Evolutionary conservation across 2,329 filamentous ascomycete genomes (phyloP).

Genomic region (Daldinia sp.): DNA sequence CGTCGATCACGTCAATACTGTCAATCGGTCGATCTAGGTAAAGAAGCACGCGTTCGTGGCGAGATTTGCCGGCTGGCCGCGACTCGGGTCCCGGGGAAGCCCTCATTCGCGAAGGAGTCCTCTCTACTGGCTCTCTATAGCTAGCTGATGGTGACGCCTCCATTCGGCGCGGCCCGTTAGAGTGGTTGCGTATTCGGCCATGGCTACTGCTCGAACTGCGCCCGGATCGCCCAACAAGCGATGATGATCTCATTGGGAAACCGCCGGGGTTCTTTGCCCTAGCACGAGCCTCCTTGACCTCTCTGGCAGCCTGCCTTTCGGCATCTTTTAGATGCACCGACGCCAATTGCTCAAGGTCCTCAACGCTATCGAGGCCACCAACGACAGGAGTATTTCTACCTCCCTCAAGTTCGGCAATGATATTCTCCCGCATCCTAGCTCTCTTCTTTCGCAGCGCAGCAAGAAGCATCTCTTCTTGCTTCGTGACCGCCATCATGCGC

Average conservation of each 20-base stretch:
- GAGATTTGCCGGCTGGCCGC: constrained; percentile 29
- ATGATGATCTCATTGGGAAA: constrained; percentile 19
- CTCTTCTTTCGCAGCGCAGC: constrained; percentile 65
- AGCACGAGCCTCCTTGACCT: constrained; percentile 19
- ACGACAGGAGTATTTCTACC: constrained; percentile 38
- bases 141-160: constrained; percentile 22
- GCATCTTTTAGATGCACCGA: constrained; percentile 12
- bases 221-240: constrained; percentile 5
- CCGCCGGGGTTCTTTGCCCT: constrained; percentile 22
- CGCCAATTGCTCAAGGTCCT: constrained; percentile 20
- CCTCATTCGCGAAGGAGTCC: background rate
- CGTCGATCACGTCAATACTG: constrained; percentile 40
- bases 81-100: constrained; percentile 24
- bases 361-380: constrained; percentile 4
- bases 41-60: constrained; percentile 46
- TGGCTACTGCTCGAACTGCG: constrained; percentile 9
- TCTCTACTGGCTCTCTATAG: constrained; percentile 21
- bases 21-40: constrained; percentile 46
- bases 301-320: constrained; percentile 27
- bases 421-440: constrained; percentile 61
- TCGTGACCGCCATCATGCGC: constrained; percentile 65
- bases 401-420: constrained; percentile 54
- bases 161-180: constrained; percentile 18
- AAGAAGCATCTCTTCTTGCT: constrained; percentile 66
- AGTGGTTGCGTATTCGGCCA: constrained; percentile 16